Base-by-base conservation (phyloP, 129 eudicot genomes). In the Chrysanthemum lavandulifolium region DNA sequence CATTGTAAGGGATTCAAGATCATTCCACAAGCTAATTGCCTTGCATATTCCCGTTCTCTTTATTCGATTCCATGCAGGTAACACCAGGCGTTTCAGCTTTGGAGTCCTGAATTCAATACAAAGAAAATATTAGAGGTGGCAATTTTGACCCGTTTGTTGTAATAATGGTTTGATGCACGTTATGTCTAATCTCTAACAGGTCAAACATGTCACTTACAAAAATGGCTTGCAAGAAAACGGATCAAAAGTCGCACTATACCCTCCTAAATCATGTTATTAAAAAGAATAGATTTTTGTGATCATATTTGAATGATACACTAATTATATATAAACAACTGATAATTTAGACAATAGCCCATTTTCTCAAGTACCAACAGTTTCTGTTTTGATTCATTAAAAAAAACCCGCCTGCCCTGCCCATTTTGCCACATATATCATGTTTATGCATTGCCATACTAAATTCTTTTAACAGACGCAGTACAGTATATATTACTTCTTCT, bases 51-150 rank as follows among this genome's bases (percentile, higher is more conserved):
- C 91, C 0, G 84, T 78, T 50, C 61, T 89, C 61, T 84, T 86
- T 66, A 89, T 84, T 73, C 89, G 72, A 78, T 89, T 86, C 91
- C 89, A 84, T 25, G 91, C 91, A 13, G 96, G 96, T 86, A 89
- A 84, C 10, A 89, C 91, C 14, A 89, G 80, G 33, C 96, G 84
- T 65, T 70, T 86, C 13, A 89, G 91, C 51, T 55, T 69, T n/a
- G 86, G 96, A 69, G 87, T 79, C 86, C 96, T 89, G 76, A 74
- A 78, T 74, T 43, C 58, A 75, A 11, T 71, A 4, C 18, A 65
- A 18, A 45, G 13, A 50, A 4, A 4, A 27, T 58, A 58, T 4
- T 21, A 10, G 23, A 21, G 64, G 33, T 3, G 36, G 2, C 36
- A 16, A 10, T 21, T 58, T 58, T 4, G 64, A 58, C 33, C 36